Percentiles rank a stretch among this genome's conserved stretches.
Evolutionary conservation across 2,329 filamentous ascomycete species (phyloP).

Genomic region (Aspergillus nomiae): DNA sequence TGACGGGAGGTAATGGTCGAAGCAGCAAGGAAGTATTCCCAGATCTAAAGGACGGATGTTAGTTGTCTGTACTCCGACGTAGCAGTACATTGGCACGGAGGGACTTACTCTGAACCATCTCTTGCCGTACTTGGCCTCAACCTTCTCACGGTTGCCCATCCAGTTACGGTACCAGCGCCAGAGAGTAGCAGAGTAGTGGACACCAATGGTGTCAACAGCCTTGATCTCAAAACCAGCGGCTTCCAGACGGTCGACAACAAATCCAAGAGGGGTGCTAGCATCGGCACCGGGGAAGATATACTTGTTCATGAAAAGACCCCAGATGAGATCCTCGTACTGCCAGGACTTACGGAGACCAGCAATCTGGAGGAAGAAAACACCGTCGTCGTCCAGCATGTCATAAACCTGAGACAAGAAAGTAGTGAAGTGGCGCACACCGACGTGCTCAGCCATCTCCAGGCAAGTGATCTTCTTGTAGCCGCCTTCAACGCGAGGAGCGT

Average conservation of each 20-base stretch:
- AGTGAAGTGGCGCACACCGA: slow-evolving; percentile 85
- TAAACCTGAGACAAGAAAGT: slow-evolving; percentile 83
- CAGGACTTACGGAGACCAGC: slow-evolving; percentile 90
- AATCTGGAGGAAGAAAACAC: slow-evolving; percentile 93
- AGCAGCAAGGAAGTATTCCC: slow-evolving; percentile 88
- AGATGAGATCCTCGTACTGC: slow-evolving; percentile 98
- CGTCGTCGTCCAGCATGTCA: slow-evolving; percentile 95
- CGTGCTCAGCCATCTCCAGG: slow-evolving; percentile 98
- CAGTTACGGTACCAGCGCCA: slow-evolving; percentile 99
- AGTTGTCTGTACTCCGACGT: neutral
- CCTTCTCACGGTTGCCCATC: slow-evolving; percentile 90
- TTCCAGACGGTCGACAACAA: slow-evolving; percentile 82
- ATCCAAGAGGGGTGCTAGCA: slow-evolving; percentile 88
- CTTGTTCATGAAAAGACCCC: slow-evolving; percentile 99
- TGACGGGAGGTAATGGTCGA: slow-evolving; percentile 83
- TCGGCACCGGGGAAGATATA: slow-evolving; percentile 98
- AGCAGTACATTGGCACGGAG: neutral
- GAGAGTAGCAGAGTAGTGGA: slow-evolving; percentile 94
- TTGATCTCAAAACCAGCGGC: slow-evolving; percentile 88
- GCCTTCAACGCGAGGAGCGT: slow-evolving; percentile 77
- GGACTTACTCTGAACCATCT: slow-evolving; percentile 87
- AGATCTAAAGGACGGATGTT: slow-evolving; percentile 60
- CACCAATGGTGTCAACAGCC: slow-evolving; percentile 86
- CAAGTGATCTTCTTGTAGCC: slow-evolving; percentile 94
- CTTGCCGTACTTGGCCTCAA: slow-evolving; percentile 91